A percentile compares a stretch with the other conserved stretches of the same genome.
phyloP scores from a whole-genome alignment of 2,329 filamentous ascomycete species.

The Pestalotiopsis sp. region DNA sequence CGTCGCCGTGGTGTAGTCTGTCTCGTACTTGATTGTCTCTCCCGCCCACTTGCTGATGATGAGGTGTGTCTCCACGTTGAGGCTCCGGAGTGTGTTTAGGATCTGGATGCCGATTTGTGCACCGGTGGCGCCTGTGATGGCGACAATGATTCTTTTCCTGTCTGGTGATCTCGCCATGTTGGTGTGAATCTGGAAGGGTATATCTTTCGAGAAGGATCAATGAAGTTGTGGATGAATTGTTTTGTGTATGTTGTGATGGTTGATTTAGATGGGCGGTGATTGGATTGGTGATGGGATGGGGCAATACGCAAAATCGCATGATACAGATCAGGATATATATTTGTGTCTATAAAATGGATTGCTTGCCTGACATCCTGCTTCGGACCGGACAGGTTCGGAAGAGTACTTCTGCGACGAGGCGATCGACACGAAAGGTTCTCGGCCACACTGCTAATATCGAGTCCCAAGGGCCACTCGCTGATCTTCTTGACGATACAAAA shows the following conservation, averaged over 20 bases:
- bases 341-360: neutral
- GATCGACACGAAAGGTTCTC: neutral
- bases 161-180: constrained; percentile 1
- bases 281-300: neutral
- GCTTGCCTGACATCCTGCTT: neutral
- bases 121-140: constrained; percentile 53
- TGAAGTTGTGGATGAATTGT: neutral
- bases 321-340: neutral
- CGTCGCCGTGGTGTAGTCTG: constrained; percentile 37
- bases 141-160: constrained; percentile 41
- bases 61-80: constrained; percentile 50
- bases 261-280: neutral
- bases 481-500: neutral
- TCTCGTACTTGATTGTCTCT: constrained; percentile 50
- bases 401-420: neutral
- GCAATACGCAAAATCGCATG: neutral
- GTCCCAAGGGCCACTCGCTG: neutral
- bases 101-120: constrained; percentile 43
- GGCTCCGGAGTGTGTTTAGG: constrained; percentile 39
- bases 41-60: constrained; percentile 52
- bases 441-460: neutral
- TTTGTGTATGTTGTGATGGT: neutral
- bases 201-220: neutral
- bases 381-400: neutral
- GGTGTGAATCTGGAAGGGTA: neutral